These are phyloP conservation scores for Ilyonectria robusta DNA, from an alignment of 2,329 filamentous ascomycete genomes.

Conservation along the genomic window DNA sequence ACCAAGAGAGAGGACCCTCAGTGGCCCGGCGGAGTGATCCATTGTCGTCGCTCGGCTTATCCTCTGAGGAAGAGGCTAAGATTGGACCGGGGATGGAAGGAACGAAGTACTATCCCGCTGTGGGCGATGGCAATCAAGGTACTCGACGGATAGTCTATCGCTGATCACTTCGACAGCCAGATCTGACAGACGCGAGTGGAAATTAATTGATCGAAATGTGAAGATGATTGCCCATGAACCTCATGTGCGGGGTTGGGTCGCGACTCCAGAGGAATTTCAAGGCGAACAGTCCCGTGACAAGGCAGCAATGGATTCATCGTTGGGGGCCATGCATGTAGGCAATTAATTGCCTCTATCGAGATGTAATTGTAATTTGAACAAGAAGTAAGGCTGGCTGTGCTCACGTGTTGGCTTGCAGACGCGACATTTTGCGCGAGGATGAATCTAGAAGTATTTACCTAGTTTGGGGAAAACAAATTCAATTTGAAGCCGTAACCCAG, in stretches of 20 bases:
- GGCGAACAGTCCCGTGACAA: background rate
- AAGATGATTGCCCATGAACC: too few relatives aligned
- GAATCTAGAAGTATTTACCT: too few relatives aligned
- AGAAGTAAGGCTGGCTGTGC: background rate
- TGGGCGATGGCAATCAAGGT: background rate
- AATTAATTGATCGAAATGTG: too few relatives aligned
- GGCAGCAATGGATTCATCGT: background rate
- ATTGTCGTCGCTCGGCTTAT: background rate
- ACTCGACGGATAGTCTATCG: too few relatives aligned
- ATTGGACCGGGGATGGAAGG: background rate
- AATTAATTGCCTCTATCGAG: background rate
- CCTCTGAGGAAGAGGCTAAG: background rate
- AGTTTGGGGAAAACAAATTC: too few relatives aligned
- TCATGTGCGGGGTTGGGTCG: background rate
- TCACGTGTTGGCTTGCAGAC: background rate
- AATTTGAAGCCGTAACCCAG: too few relatives aligned
- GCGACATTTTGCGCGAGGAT: too few relatives aligned
- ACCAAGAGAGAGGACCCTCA: slow-evolving; percentile 19
- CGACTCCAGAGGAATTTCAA: background rate
- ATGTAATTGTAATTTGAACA: background rate
- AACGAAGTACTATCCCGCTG: background rate
- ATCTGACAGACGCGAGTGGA: background rate
- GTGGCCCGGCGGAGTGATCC: background rate
- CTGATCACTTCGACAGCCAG: background rate
- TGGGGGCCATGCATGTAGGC: background rate